Percentiles rank a stretch among this genome's conserved stretches.
phyloP scores from a whole-genome alignment of 306 rosid genomes.

The Glycine soja region DNA sequence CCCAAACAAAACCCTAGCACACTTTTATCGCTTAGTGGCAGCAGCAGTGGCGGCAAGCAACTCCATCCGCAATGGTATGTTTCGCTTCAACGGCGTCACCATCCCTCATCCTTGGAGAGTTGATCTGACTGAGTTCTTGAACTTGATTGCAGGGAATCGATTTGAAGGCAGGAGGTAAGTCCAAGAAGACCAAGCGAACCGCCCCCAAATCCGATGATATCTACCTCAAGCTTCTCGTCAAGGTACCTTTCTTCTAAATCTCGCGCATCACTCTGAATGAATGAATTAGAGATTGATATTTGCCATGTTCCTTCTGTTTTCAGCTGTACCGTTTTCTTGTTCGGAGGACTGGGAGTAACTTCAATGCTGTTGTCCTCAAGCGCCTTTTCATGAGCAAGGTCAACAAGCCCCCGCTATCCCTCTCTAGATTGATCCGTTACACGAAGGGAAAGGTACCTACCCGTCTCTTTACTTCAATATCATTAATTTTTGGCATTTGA shows the following conservation, averaged over 20 bases:
- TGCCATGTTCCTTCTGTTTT: conserved; percentile 24
- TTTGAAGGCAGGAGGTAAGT: conserved; percentile 85
- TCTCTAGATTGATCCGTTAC: conserved; percentile 68
- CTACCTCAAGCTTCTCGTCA: conserved; percentile 79
- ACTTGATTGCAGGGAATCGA: conserved; percentile 70
- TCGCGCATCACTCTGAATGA: neutral
- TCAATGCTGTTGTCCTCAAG: conserved; percentile 68
- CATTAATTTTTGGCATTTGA: neutral
- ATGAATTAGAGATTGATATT: neutral
- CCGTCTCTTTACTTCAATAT: neutral
- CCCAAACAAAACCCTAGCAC: conserved; percentile 55
- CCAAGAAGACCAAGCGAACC: conserved; percentile 75
- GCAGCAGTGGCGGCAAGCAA: conserved; percentile 20
- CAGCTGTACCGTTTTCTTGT: conserved; percentile 75
- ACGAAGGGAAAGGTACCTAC: conserved; percentile 56
- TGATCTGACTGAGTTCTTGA: neutral
- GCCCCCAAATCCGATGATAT: conserved; percentile 81
- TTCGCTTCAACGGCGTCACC: neutral
- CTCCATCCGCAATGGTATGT: conserved; percentile 58
- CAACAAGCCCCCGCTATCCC: conserved; percentile 73
- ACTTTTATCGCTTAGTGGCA: neutral
- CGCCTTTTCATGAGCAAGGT: conserved; percentile 84
- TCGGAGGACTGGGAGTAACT: conserved; percentile 63
- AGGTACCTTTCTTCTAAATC: conserved; percentile 46
- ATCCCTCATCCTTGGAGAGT: neutral